Evolutionary conservation across 306 rosid genomes (phyloP).

Genomic region (Alnus glutinosa): DNA sequence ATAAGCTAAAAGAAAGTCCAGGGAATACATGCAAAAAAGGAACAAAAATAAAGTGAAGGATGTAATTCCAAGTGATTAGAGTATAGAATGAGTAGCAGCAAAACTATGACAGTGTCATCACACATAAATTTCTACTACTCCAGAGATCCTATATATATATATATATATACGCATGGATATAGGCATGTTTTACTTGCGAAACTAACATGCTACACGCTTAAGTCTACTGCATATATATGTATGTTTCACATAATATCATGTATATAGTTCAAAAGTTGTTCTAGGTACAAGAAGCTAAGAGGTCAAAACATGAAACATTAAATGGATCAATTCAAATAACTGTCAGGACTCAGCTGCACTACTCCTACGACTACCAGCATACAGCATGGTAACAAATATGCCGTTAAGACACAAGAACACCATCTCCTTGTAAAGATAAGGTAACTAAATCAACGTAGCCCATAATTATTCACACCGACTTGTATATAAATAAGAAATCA

Average conservation of each 20-base stretch:
- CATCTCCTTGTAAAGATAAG: not conserved
- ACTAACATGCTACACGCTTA: not conserved
- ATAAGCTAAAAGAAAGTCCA: too few relatives aligned
- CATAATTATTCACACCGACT: slow-evolving; percentile 2
- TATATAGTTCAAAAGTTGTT: not conserved
- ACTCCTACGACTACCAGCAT: not conserved
- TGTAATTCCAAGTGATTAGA: too few relatives aligned
- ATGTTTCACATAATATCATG: not conserved
- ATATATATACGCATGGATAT: too few relatives aligned
- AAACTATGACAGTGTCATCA: too few relatives aligned
- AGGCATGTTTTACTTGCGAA: too few relatives aligned
- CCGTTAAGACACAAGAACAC: not conserved
- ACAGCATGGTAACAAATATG: not conserved
- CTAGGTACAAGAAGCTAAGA: not conserved
- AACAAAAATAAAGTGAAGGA: too few relatives aligned
- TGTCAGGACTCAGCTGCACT: not conserved
- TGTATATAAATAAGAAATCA: slow-evolving; percentile 2
- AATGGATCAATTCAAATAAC: not conserved
- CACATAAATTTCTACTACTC: too few relatives aligned
- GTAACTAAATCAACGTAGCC: not conserved
- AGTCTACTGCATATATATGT: not conserved
- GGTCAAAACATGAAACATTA: not conserved
- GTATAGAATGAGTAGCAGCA: too few relatives aligned
- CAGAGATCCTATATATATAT: too few relatives aligned
- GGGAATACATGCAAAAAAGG: too few relatives aligned